Base-by-base conservation (phyloP, 2,329 filamentous ascomycete genomes). In the Neonectria punicea region DNA sequence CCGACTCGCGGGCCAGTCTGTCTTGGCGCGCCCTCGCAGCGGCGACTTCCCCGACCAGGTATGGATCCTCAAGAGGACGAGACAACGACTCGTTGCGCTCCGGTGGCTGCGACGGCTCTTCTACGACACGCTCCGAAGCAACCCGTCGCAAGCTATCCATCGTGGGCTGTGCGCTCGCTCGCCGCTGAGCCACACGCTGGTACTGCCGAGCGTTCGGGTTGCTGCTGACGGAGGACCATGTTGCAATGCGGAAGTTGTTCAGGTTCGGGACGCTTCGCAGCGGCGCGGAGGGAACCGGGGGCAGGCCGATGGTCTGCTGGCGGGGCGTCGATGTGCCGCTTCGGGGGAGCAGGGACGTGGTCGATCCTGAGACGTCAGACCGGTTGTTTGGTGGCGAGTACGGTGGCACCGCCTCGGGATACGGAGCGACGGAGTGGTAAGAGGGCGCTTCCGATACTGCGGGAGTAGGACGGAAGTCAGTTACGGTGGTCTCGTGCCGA, bases 21-120 rank as follows among this genome's bases (percentile, higher is more conserved):
- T 87, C 86, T n/a, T 80, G 78, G 47, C 87, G 82, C 8, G 89
- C 88, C 66, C 83, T 77, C 10, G 82, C 81, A 2, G 90, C 90
- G 4, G 89, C 90, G 55, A 84, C 84, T 78, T 91, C 89, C 36
- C 90, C 90, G 2, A 92, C 90, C 10, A 92, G 80, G 61, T 89
- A 85, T 0, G 89, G 90, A 69, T 92, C 90, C 77, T 92, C 90
- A 18, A 90, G 81, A 3, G 88, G 89, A 7, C 84, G 81, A 76
- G 76, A 53, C 72, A 70, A 36, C 25, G 64, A 39, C 30, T 71
- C 59, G 47, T 58, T 41, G 13, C 22, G 44, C 22, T 71, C 70
- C 55, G 67, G 62, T 32, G 61, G 67, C 55, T 67, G 62, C 25
- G 61, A 32, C 30, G 49, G 51, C 44, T 67, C 69, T 50, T 71